Evolutionary conservation across 208 protist genomes (phyloP).

Genomic region (Crithidia thermophila): DNA sequence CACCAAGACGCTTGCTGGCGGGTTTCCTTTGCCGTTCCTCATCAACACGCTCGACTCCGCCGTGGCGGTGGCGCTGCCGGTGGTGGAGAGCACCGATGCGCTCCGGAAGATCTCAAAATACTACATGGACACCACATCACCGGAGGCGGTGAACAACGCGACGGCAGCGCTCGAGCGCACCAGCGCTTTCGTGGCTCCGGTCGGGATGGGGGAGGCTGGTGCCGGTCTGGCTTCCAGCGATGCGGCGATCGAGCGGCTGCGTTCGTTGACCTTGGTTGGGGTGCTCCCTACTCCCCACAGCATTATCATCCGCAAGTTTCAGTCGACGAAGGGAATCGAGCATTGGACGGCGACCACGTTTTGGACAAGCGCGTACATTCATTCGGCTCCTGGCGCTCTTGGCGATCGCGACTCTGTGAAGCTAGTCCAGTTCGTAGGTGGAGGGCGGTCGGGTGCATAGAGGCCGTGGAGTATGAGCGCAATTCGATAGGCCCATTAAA

Average conservation of each 20-base stretch:
- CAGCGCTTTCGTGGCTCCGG: slow-evolving; percentile 7
- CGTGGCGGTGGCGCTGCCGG: slow-evolving; percentile 46
- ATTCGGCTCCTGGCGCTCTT: slow-evolving; percentile 41
- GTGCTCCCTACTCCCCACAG: slow-evolving; percentile 75
- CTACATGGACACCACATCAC: slow-evolving; percentile 23
- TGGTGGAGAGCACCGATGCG: slow-evolving; percentile 39
- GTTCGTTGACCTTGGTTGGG: slow-evolving; percentile 76
- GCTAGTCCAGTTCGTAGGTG: slow-evolving; percentile 65
- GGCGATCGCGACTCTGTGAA: slow-evolving; percentile 71
- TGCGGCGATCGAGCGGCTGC: slow-evolving; percentile 43
- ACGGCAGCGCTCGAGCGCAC: slow-evolving; percentile 9
- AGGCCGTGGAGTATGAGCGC: not conserved
- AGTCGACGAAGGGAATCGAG: slow-evolving; percentile 61
- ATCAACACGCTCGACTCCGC: slow-evolving; percentile 65
- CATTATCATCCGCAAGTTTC: slow-evolving; percentile 74
- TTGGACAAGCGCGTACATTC: slow-evolving; percentile 81
- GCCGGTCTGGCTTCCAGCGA: slow-evolving; percentile 39
- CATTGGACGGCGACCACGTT: slow-evolving; percentile 75
- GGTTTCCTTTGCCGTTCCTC: slow-evolving; percentile 48
- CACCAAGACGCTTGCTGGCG: slow-evolving; percentile 21
- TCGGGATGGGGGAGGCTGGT: slow-evolving; percentile 6
- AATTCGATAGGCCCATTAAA: not conserved
- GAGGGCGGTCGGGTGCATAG: no score
- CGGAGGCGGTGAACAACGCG: slow-evolving; percentile 8
- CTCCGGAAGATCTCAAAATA: slow-evolving; percentile 26